Evolutionary conservation across 106 monocot genomes (phyloP).

Genomic region (Acorus calamus): DNA sequence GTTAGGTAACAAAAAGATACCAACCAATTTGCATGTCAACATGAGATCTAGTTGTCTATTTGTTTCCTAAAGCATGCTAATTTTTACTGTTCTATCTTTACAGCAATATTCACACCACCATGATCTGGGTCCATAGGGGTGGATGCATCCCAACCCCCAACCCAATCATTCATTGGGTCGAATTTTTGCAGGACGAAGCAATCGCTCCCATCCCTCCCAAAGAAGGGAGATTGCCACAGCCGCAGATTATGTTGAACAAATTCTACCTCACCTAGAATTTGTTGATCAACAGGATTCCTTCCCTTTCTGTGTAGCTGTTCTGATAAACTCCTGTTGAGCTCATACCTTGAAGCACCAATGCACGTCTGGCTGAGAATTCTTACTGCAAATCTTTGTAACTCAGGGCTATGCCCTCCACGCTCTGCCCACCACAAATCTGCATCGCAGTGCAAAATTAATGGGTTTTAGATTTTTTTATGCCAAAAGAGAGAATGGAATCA

Average conservation of each 20-base stretch:
- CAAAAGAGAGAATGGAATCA: background rate
- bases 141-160: constrained; percentile 13
- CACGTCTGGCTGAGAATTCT: constrained; percentile 59
- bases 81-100: too few relatives aligned
- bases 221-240: constrained; percentile 13
- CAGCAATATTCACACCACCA: too few relatives aligned
- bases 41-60: too few relatives aligned
- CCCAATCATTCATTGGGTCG: constrained; percentile 45
- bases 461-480: too few relatives aligned
- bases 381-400: constrained; percentile 49
- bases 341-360: constrained; percentile 39
- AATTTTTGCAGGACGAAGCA: constrained; percentile 19
- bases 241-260: constrained; percentile 56
- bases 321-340: constrained; percentile 29
- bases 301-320: constrained; percentile 46
- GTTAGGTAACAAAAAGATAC: too few relatives aligned
- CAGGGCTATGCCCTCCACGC: constrained; percentile 34
- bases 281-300: constrained; percentile 34
- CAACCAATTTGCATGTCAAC: too few relatives aligned
- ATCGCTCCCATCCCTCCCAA: constrained; percentile 3
- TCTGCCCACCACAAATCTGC: constrained; percentile 61
- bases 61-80: too few relatives aligned
- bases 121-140: too few relatives aligned
- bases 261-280: constrained; percentile 42
- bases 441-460: constrained; percentile 10